Conservation (phyloP, 768 basidiomycete genomes). For the Collybia sp. region DNA sequence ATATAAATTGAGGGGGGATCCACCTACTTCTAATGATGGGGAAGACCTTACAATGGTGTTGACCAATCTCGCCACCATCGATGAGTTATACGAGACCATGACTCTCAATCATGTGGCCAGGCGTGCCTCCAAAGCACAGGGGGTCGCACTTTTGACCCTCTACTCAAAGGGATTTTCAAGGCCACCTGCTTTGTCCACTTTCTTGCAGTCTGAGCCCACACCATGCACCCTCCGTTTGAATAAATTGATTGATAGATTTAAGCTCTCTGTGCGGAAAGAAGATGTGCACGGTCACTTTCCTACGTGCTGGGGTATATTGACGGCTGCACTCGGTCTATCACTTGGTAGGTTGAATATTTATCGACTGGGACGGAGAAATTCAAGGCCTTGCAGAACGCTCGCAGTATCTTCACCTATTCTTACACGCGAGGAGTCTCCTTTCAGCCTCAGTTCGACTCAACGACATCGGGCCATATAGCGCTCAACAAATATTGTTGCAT, state of each 20-base stretch:
- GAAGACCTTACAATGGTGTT: constrained; percentile 24
- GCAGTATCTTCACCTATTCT: constrained; percentile 86
- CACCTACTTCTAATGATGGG: constrained; percentile 2
- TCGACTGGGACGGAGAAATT: not conserved
- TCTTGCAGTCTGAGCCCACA: constrained; percentile 14
- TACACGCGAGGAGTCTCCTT: constrained; percentile 84
- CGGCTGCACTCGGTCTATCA: constrained; percentile 68
- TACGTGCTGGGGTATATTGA: constrained; percentile 86
- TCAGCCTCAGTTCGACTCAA: constrained; percentile 93
- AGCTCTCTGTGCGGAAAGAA: constrained; percentile 60
- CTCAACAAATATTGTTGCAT: constrained; percentile 84
- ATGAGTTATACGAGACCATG: constrained; percentile 78
- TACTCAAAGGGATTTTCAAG: constrained; percentile 77
- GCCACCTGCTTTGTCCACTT: constrained; percentile 33
- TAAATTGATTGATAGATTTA: constrained; percentile 60
- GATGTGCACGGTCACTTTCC: constrained; percentile 80
- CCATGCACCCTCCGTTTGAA: constrained; percentile 22
- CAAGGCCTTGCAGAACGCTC: constrained; percentile 55
- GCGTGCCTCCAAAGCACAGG: constrained; percentile 87
- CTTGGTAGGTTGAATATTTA: constrained; percentile 43
- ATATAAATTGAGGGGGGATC: constrained; percentile 11
- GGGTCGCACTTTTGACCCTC: constrained; percentile 86
- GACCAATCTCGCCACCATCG: constrained; percentile 49
- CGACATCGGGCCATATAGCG: constrained; percentile 85
- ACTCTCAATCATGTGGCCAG: constrained; percentile 87